Evolutionary conservation across 495 filamentous ascomycete genomes (phyloP).

Genomic region (Aspergillus cavernicola): DNA sequence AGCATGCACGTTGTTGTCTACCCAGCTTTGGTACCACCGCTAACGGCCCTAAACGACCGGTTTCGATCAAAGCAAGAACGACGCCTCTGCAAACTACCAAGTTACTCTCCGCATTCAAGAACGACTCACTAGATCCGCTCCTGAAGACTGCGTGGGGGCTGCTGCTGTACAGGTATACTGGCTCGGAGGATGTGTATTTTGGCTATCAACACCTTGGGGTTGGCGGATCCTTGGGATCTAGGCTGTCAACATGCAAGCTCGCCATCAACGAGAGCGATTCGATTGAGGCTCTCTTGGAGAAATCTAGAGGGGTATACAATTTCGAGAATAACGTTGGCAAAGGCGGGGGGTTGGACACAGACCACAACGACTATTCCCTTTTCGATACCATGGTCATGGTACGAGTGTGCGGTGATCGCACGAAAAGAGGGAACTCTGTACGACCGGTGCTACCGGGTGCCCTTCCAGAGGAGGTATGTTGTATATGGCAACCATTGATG

Average conservation of each 20-base stretch:
- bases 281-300: slow-evolving; percentile 30
- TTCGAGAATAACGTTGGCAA: slow-evolving; percentile 6
- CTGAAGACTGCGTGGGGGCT: slow-evolving; percentile 54
- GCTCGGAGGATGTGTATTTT: slow-evolving; percentile 53
- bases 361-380: slow-evolving; percentile 19
- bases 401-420: slow-evolving; percentile 28
- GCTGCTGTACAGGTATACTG: slow-evolving; percentile 51
- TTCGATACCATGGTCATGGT: slow-evolving; percentile 43
- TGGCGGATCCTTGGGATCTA: slow-evolving; percentile 21
- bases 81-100: slow-evolving; percentile 29
- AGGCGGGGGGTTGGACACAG: slow-evolving; percentile 7
- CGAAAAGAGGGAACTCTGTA: slow-evolving; percentile 17
- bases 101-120: slow-evolving; percentile 35
- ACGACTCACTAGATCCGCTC: slow-evolving; percentile 26
- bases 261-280: slow-evolving; percentile 33
- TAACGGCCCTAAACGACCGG: slow-evolving; percentile 32
- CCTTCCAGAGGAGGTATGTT: slow-evolving; percentile 35
- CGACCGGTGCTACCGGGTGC: slow-evolving; percentile 29
- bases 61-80: slow-evolving; percentile 35
- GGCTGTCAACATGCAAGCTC: slow-evolving; percentile 22
- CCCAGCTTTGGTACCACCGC: slow-evolving; percentile 32
- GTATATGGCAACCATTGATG: not conserved
- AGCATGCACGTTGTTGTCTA: slow-evolving; percentile 36
- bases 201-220: slow-evolving; percentile 43
- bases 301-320: slow-evolving; percentile 15